Evolutionary conservation across 306 rosid genomes (phyloP), one percentile per base, ranked within the genome.

Genomic region (Macrotyloma uniflorum): DNA sequence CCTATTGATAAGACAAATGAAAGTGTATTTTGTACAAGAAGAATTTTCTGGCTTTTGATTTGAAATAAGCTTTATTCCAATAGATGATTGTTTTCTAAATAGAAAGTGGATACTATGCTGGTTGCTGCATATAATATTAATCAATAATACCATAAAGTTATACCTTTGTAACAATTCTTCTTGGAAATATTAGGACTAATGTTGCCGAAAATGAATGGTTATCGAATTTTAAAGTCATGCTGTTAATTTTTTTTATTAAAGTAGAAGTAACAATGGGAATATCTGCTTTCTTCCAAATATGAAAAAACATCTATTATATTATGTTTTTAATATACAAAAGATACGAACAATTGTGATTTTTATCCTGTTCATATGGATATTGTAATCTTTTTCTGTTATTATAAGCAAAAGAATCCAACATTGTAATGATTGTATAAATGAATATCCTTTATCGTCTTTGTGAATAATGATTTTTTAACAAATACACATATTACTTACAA

Each of bases 401-500:
- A 16, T 70, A 61, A 61, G 33, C 24, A 42, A 62, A 62, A 24
- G 72, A 70, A 47, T 30, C 83, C 78, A 33, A 35, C 80, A 63
- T 62, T 28, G 42, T 46, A 46, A 66, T 43, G 20, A 73, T 26
- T 23, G 73, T 7, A 54, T 49, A 36, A 24, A 36, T 12, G 63
- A 45, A 80, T 72, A 76, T 76, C 30, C 80, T 38, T 64, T 38
- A 53, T 4, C 62, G 14, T 23, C 67, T 38, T 40, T 32, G 8
- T 42, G 2, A 19, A 54, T 57, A 19, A 18, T 23, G 4, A 12
- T 22, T 36, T 40, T 13, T 40, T 38, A 26, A 69, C 42, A 35
- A 42, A 58, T 59, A 59, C 20, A 33, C 14, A 24, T 40, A 12
- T 58, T 2, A 3, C 23, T 8, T 19, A 20, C 23, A 33, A 67